These are phyloP conservation scores for Russula sp. DNA, from an alignment of 768 basidiomycete genomes.

Conservation along the genomic window DNA sequence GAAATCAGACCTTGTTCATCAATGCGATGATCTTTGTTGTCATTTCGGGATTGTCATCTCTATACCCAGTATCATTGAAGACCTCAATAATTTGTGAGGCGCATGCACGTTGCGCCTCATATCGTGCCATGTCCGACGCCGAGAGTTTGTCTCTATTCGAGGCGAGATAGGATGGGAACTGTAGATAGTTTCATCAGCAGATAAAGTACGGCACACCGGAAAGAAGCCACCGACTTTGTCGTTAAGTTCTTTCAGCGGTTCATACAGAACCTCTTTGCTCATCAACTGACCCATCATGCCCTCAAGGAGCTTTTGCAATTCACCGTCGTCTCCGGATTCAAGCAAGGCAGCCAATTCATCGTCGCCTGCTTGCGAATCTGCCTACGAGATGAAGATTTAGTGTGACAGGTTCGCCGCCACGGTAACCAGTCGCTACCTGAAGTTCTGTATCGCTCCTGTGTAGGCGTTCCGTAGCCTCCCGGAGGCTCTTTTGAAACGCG, in stretches of 20 bases:
- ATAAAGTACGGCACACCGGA: neutral
- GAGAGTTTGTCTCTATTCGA: slow-evolving; percentile 54
- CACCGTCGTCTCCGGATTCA: slow-evolving; percentile 42
- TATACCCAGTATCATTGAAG: slow-evolving; percentile 62
- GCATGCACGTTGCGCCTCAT: slow-evolving; percentile 55
- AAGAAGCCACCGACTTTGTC: slow-evolving; percentile 51
- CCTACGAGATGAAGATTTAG: slow-evolving; percentile 24
- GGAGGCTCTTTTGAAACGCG: slow-evolving; percentile 67
- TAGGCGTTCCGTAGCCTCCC: slow-evolving; percentile 70
- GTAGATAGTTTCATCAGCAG: slow-evolving; percentile 2
- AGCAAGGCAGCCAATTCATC: slow-evolving; percentile 53
- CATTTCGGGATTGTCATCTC: slow-evolving; percentile 50
- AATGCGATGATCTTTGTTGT: slow-evolving; percentile 55
- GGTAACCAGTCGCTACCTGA: slow-evolving; percentile 39
- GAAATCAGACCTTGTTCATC: slow-evolving; percentile 65
- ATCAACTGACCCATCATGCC: slow-evolving; percentile 78
- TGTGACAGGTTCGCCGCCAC: slow-evolving; percentile 11
- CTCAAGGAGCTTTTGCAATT: slow-evolving; percentile 68
- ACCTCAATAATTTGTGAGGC: slow-evolving; percentile 57
- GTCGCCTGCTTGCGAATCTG: slow-evolving; percentile 36
- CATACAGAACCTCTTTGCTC: slow-evolving; percentile 81
- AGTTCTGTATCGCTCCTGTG: slow-evolving; percentile 61
- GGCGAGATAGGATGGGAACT: slow-evolving; percentile 78
- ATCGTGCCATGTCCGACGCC: slow-evolving; percentile 58
- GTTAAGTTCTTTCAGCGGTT: slow-evolving; percentile 77